These are phyloP conservation scores for Calonectria montana DNA, from an alignment of 2,329 filamentous ascomycete species.

Conservation along the genomic window DNA sequence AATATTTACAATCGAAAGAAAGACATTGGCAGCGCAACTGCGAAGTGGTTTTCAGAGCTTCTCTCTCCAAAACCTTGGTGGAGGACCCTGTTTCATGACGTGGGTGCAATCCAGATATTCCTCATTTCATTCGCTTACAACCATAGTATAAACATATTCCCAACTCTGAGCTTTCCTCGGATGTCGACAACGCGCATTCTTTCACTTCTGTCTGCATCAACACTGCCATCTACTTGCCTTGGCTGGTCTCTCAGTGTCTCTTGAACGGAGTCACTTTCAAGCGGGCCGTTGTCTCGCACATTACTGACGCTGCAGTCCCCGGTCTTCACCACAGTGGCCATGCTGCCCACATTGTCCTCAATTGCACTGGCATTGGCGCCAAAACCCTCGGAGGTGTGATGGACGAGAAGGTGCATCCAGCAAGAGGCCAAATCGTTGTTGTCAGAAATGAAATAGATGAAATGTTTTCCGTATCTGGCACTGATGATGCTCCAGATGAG, in stretches of 20 bases:
- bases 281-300: slow-evolving; percentile 72
- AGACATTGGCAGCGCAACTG: slow-evolving; percentile 18
- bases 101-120: not conserved
- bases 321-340: slow-evolving; percentile 60
- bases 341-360: slow-evolving; percentile 76
- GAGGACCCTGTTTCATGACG: slow-evolving; percentile 13
- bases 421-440: slow-evolving; percentile 83
- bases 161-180: not conserved
- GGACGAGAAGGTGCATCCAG: slow-evolving; percentile 78
- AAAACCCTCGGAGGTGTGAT: slow-evolving; percentile 78
- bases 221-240: slow-evolving; percentile 85
- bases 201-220: slow-evolving; percentile 94
- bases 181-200: slow-evolving; percentile 17
- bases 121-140: not conserved
- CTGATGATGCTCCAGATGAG: slow-evolving; percentile 78
- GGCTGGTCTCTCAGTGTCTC: slow-evolving; percentile 82
- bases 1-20: slow-evolving; percentile 23
- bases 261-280: slow-evolving; percentile 76
- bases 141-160: slow-evolving; percentile 14
- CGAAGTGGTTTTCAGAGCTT: slow-evolving; percentile 22
- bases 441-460: slow-evolving; percentile 79
- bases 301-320: slow-evolving; percentile 69
- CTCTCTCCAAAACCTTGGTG: slow-evolving; percentile 20
- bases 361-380: slow-evolving; percentile 81
- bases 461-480: slow-evolving; percentile 78